Evolutionary conservation across 768 basidiomycete genomes (phyloP).

Genomic region (Phanerochaete sordida): DNA sequence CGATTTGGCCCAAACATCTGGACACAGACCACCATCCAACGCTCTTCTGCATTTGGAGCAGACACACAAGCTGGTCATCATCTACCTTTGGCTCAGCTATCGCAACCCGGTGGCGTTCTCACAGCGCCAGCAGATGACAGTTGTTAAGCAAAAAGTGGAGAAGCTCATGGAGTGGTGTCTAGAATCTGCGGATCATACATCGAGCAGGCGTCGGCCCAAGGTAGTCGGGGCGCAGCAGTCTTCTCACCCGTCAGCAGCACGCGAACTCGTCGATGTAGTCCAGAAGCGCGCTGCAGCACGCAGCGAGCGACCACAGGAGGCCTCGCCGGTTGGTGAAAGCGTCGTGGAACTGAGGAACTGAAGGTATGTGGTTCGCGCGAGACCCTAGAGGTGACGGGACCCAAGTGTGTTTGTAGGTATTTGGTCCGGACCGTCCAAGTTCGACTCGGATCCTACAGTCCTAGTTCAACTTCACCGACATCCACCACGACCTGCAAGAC

Average conservation of each 20-base stretch:
- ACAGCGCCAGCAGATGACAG: conserved; percentile 45
- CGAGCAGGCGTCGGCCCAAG: background rate
- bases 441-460: background rate
- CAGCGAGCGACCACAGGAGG: no score
- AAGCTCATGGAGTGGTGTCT: conserved; percentile 62
- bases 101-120: conserved; percentile 67
- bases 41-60: conserved; percentile 49
- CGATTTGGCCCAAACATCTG: conserved; percentile 31
- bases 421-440: background rate
- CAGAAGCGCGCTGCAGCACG: no score
- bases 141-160: conserved; percentile 63
- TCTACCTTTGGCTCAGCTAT: conserved; percentile 84
- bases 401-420: conserved; percentile 5
- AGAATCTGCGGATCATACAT: conserved; percentile 8
- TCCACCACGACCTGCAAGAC: background rate
- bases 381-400: no score
- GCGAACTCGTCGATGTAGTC: no score
- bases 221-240: no score
- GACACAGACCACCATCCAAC: background rate
- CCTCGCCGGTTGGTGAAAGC: no score
- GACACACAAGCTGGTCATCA: conserved; percentile 69
- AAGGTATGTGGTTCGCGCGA: no score
- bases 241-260: no score
- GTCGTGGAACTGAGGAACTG: no score
- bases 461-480: background rate